A percentile compares a stretch with the other conserved stretches of the same genome.
These are phyloP conservation scores for Durotheca rogersii DNA, from an alignment of 495 filamentous ascomycete species.

Conservation along the genomic window DNA sequence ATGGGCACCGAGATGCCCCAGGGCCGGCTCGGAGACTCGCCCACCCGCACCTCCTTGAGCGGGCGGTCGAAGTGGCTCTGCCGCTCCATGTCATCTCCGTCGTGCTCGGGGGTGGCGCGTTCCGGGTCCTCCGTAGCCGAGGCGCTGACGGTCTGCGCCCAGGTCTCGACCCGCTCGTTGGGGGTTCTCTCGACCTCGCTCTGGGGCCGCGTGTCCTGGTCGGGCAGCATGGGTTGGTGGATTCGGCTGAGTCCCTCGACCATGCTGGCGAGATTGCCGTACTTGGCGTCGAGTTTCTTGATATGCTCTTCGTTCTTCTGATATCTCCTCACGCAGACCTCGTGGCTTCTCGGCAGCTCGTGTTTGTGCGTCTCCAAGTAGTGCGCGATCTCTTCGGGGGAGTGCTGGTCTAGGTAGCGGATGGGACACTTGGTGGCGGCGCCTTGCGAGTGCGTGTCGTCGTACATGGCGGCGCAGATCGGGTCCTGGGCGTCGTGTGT, in stretches of 20 bases:
- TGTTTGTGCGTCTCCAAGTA: conserved; percentile 93
- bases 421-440: conserved; percentile 77
- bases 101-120: conserved; percentile 37
- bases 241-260: conserved; percentile 80
- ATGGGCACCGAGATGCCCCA: conserved; percentile 84
- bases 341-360: conserved; percentile 85
- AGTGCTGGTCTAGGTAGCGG: conserved; percentile 82
- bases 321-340: conserved; percentile 83
- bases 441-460: conserved; percentile 52
- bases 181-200: conserved; percentile 52
- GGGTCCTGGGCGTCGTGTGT: conserved; percentile 55
- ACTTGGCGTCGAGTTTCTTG: conserved; percentile 83
- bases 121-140: conserved; percentile 35
- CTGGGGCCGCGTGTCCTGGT: conserved; percentile 50
- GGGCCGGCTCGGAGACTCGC: conserved; percentile 84
- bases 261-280: conserved; percentile 86
- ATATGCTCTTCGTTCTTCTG: conserved; percentile 81
- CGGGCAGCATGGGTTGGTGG: conserved; percentile 77
- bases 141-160: conserved; percentile 70
- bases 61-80: conserved; percentile 74
- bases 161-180: conserved; percentile 69
- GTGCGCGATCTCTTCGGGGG: conserved; percentile 83
- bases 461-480: conserved; percentile 60
- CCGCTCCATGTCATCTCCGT: conserved; percentile 49
- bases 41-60: conserved; percentile 78